Base-by-base conservation (phyloP, 345 rosid species). In the Salix dunnii region DNA sequence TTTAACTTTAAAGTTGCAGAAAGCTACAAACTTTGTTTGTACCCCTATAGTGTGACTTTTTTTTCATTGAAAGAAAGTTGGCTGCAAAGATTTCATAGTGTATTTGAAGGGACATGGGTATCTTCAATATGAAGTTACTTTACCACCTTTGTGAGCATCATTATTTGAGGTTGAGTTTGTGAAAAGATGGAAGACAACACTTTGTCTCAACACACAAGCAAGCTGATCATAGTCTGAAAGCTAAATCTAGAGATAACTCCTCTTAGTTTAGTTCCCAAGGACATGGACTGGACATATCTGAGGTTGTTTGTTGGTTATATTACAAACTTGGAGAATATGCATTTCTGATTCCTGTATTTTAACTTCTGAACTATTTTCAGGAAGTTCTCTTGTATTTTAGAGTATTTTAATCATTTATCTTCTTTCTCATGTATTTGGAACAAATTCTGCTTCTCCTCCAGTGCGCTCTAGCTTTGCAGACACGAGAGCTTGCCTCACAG, bases 1-100 rank as follows among this genome's bases (percentile, higher is more conserved):
- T 72, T 60, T 38, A 74, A 11, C 63, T 25, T 65, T 58, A 77
- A 73, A 78, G 74, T 7, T 49, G 30, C 38, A 65, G 49, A 76
- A 73, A 78, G 78, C 82, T 84, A 48, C 76, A 48, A 68, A 28
- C 76, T 36, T 67, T 76, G 64, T 42, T 27, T 65, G 14, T 40
- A 55, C n/a, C 38, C 14, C 30, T 5, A n/a, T 28, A 7, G 6
- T 55, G 1, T 4, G 16, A 33, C 46, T 74, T 64, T 72, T 72
- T 33, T 61, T 67, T 58, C 30, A 40, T 72, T 10, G n/a, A 53
- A 35, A 25, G 33, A 70, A 49, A 63, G 46, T 7, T 70, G 35
- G 67, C 36, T 27, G 30, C 7, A 76, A 68, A 40, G 69, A 60
- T 77, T 46, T 63, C 49, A 40, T 6, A 7, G n/a, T n/a, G n/a